Conservation (phyloP, 108 stramenopile genomes). For the Mediolabrus comicus region DNA sequence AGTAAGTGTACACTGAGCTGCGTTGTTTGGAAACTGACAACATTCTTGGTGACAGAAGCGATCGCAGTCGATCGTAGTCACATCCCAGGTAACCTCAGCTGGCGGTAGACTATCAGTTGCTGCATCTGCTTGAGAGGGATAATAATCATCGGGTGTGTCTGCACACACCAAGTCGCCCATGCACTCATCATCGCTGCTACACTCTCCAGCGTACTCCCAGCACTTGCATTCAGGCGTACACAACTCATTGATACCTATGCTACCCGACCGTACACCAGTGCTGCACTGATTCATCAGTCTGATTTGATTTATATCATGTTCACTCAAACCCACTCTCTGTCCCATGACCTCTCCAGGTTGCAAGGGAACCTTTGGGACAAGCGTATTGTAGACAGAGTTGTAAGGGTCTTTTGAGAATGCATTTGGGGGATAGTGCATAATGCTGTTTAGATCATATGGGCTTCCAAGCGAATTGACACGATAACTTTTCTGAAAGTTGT, state of each 20-base stretch:
- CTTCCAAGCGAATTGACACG: constrained; percentile 30
- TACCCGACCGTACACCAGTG: constrained; percentile 20
- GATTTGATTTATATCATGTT: constrained; percentile 37
- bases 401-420: constrained; percentile 22
- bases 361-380: background rate
- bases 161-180: constrained; percentile 43
- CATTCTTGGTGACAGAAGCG: background rate
- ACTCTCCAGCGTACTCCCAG: constrained; percentile 44
- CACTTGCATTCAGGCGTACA: constrained; percentile 42
- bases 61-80: background rate
- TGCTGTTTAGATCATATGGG: constrained; percentile 45
- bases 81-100: background rate
- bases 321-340: constrained; percentile 36
- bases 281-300: constrained; percentile 39
- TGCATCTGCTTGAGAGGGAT: background rate
- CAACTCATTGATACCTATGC: constrained; percentile 19
- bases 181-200: constrained; percentile 45
- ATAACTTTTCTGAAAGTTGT: constrained; percentile 28
- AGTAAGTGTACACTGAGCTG: background rate
- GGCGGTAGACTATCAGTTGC: background rate
- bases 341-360: constrained; percentile 35
- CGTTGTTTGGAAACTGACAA: background rate
- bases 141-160: background rate
- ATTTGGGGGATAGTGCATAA: constrained; percentile 47
- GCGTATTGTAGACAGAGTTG: background rate